A percentile compares a stretch with the other conserved stretches of the same genome.
Evolutionary conservation across 2,329 filamentous ascomycete genomes (phyloP).

Genomic region (Monosporascus sp.): DNA sequence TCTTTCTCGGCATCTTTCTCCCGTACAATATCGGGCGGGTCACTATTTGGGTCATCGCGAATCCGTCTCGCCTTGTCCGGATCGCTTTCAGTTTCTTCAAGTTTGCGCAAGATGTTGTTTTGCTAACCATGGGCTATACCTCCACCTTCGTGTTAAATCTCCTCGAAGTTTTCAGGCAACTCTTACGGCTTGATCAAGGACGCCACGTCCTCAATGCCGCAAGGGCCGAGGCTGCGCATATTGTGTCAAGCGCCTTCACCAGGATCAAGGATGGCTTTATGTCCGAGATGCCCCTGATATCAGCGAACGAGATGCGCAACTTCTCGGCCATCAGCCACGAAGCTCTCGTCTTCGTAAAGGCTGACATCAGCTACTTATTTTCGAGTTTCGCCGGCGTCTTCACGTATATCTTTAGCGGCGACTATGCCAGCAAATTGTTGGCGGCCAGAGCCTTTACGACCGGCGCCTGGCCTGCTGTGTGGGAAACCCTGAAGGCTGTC

Average conservation of each 20-base stretch:
- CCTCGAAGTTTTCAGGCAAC: constrained; percentile 31
- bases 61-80: constrained; percentile 70
- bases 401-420: constrained; percentile 40
- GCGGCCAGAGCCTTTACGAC: constrained; percentile 16
- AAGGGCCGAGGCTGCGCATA: constrained; percentile 16
- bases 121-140: constrained; percentile 57
- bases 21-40: constrained; percentile 90
- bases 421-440: constrained; percentile 30
- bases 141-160: constrained; percentile 39
- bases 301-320: constrained; percentile 61
- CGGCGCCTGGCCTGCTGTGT: constrained; percentile 11
- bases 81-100: constrained; percentile 71
- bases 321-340: constrained; percentile 74
- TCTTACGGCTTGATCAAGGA: constrained; percentile 27
- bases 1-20: constrained; percentile 80
- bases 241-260: constrained; percentile 22
- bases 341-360: constrained; percentile 58
- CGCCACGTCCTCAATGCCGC: constrained; percentile 17
- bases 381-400: constrained; percentile 33
- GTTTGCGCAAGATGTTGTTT: constrained; percentile 67
- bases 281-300: constrained; percentile 45
- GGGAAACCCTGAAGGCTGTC: constrained; percentile 25
- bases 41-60: constrained; percentile 71
- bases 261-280: constrained; percentile 47
- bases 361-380: constrained; percentile 39